These are phyloP conservation scores for Schizophyllum amplum DNA, from an alignment of 1,284 basidiomycete genomes.

Conservation along the genomic window DNA sequence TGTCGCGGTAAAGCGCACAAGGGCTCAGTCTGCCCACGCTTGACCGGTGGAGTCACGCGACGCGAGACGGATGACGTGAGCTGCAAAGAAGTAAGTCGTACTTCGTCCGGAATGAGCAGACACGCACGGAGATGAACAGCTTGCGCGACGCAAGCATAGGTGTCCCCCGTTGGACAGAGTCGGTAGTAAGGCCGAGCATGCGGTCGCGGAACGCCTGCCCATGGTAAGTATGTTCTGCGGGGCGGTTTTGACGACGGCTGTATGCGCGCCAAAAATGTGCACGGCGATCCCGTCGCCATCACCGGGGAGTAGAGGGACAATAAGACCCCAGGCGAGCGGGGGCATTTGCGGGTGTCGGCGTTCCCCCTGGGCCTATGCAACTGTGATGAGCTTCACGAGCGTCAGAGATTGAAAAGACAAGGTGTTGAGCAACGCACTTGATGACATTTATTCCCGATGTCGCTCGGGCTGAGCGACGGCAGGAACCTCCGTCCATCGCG, in stretches of 20 bases:
- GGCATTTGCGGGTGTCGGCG: conserved; percentile 3
- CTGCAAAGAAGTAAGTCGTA: neutral
- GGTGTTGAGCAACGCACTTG: neutral
- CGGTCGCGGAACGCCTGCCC: conserved; percentile 47
- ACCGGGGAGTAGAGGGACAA: conserved; percentile 54
- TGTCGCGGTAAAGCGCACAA: conserved; percentile 37
- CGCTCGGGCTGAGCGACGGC: neutral
- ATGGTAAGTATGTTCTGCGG: conserved; percentile 45
- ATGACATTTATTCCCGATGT: neutral
- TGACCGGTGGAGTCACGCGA: conserved; percentile 31
- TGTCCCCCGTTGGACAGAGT: conserved; percentile 43
- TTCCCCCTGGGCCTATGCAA: neutral
- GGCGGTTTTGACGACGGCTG: conserved; percentile 83
- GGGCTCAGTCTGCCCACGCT: conserved; percentile 70
- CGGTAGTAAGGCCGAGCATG: conserved; percentile 55
- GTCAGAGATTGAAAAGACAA: neutral
- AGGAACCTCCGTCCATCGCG: neutral
- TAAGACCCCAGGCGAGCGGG: conserved; percentile 63
- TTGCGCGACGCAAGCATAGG: conserved; percentile 74
- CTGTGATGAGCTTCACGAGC: neutral
- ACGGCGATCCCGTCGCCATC: conserved; percentile 65
- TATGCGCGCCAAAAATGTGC: conserved; percentile 89
- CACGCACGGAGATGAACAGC: conserved; percentile 61
- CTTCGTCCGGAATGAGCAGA: neutral
- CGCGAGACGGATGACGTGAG: conserved; percentile 67